phyloP scores from a whole-genome alignment of 148 eudicot genomes.

The Chenopodium quinoa region DNA sequence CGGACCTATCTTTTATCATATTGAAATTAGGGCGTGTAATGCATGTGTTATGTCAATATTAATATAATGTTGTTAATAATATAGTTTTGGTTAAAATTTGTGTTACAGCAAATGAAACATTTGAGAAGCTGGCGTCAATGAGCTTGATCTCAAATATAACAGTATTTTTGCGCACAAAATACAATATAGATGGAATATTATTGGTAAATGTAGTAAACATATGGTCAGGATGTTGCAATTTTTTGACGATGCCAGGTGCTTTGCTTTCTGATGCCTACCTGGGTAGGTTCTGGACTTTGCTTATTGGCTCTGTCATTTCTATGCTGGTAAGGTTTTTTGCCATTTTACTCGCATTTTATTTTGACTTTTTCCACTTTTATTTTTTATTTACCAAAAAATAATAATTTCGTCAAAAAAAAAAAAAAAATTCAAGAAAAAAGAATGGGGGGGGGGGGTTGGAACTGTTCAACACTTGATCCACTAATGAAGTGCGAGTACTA shows the following conservation, averaged over 20 bases:
- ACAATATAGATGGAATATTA: slow-evolving; percentile 42
- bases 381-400: no score
- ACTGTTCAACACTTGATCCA: slow-evolving; percentile 10
- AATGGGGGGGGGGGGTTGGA: neutral
- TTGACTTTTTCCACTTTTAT: neutral
- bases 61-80: neutral
- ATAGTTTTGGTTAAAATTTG: no score
- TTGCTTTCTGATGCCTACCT: slow-evolving; percentile 60
- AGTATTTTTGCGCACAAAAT: slow-evolving; percentile 42
- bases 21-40: neutral
- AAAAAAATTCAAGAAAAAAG: no score
- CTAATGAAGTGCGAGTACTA: neutral
- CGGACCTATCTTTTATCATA: no score
- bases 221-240: slow-evolving; percentile 58
- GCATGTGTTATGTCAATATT: neutral
- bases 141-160: slow-evolving; percentile 51
- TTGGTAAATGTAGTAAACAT: slow-evolving; percentile 43
- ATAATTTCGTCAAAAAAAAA: no score
- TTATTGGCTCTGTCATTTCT: slow-evolving; percentile 54
- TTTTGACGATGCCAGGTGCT: slow-evolving; percentile 57
- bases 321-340: slow-evolving; percentile 44
- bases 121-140: slow-evolving; percentile 77
- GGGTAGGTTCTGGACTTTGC: slow-evolving; percentile 59
- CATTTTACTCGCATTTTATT: neutral
- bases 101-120: slow-evolving; percentile 58